A percentile compares a stretch with the other conserved stretches of the same genome.
Evolutionary conservation across 2,329 filamentous ascomycete species (phyloP).

Genomic region (Ophiostoma sp.): DNA sequence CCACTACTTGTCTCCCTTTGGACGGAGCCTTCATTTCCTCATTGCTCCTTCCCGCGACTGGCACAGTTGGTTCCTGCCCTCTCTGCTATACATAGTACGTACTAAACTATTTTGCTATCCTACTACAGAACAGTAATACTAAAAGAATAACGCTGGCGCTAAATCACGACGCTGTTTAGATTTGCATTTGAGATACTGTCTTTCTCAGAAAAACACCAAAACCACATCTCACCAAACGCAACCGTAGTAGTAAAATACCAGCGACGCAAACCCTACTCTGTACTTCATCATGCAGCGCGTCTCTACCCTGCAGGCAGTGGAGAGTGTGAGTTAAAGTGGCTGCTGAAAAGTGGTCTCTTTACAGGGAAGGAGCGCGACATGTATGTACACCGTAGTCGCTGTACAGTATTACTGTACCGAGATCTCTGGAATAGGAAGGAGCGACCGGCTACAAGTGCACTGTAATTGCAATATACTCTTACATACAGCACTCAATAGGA

Average conservation of each 20-base stretch:
- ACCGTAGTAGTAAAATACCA: neutral
- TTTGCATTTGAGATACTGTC: neutral
- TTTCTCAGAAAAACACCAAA: neutral
- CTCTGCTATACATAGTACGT: neutral
- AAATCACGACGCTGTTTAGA: neutral
- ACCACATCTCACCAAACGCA: neutral
- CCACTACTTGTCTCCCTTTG: constrained; percentile 3
- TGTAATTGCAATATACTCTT: neutral
- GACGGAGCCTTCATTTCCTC: constrained; percentile 10
- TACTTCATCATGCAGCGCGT: neutral
- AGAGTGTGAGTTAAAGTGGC: neutral
- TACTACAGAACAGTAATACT: neutral
- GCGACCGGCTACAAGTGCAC: neutral
- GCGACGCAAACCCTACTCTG: neutral
- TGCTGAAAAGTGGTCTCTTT: constrained; percentile 7
- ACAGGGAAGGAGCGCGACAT: constrained; percentile 6
- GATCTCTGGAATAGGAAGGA: neutral
- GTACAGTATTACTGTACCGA: too few species aligned
- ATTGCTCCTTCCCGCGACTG: neutral
- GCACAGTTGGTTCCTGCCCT: neutral
- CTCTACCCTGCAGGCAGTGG: constrained; percentile 1
- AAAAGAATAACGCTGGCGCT: neutral
- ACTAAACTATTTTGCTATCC: too few species aligned
- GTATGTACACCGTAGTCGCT: neutral
- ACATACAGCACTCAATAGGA: neutral